Evolutionary conservation across 305 asterid species (phyloP).

Genomic region (Plantago lanceolata): DNA sequence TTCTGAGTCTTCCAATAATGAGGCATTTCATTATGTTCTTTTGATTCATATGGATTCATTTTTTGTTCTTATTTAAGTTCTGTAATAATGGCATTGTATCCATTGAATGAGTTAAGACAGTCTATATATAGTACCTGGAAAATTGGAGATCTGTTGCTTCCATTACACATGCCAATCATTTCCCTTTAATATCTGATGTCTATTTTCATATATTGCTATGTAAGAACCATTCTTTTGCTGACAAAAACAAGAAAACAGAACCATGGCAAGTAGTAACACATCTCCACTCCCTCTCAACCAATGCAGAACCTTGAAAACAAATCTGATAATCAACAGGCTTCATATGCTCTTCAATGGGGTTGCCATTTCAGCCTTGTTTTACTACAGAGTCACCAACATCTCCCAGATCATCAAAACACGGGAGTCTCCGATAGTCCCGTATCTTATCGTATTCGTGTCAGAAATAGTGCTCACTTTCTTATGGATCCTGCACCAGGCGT

Average conservation of each 20-base stretch:
- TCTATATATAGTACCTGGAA: neutral
- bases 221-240: neutral
- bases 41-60: neutral
- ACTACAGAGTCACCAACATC: constrained; percentile 28
- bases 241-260: neutral
- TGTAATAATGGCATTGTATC: neutral
- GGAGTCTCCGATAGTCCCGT: constrained; percentile 25
- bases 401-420: constrained; percentile 11
- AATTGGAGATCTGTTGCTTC: neutral
- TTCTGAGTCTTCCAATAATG: constrained; percentile 61
- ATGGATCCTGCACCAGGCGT: constrained; percentile 48
- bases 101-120: neutral
- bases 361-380: constrained; percentile 24
- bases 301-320: constrained; percentile 15
- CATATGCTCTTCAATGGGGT: constrained; percentile 26
- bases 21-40: constrained; percentile 1
- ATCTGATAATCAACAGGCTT: constrained; percentile 32
- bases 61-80: neutral
- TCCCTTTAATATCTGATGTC: too few relatives aligned
- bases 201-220: neutral
- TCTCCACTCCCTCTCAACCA: constrained; percentile 18
- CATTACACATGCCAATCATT: too few relatives aligned
- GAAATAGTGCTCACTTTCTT: constrained; percentile 40
- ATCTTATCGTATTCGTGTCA: constrained; percentile 22
- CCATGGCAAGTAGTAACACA: neutral